Evolutionary conservation across 176 grass and related monocot species (phyloP).

Genomic region (Carex littledalei): DNA sequence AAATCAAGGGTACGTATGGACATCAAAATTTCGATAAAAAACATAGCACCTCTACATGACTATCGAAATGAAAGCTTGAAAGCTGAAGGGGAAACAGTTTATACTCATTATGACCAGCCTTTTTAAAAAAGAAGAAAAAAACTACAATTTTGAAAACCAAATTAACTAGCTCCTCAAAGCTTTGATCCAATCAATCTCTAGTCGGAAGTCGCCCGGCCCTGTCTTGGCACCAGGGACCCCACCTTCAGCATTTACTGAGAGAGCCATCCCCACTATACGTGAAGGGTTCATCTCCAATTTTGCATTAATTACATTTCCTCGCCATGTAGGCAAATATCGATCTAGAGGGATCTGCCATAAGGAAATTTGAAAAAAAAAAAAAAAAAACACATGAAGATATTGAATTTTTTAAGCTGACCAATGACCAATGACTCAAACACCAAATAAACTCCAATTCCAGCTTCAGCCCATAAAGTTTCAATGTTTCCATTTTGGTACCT

Average conservation of each 20-base stretch:
- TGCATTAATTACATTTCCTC: constrained; percentile 63
- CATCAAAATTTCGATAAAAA: neutral
- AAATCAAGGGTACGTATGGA: neutral
- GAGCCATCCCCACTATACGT: constrained; percentile 74
- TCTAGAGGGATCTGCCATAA: constrained; percentile 70
- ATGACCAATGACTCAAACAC: neutral
- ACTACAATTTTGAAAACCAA: neutral
- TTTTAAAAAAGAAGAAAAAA: neutral
- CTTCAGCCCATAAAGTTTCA: neutral
- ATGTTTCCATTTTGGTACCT: neutral
- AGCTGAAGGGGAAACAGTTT: neutral
- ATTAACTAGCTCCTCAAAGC: constrained; percentile 43
- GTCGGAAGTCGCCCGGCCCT: constrained; percentile 65
- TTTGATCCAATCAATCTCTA: constrained; percentile 94
- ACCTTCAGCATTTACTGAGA: constrained; percentile 76
- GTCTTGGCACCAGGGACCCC: constrained; percentile 71
- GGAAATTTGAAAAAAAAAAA: neutral
- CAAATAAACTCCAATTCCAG: neutral
- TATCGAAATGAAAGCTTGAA: neutral
- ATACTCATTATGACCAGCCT: neutral
- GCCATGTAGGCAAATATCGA: constrained; percentile 77
- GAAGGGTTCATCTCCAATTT: constrained; percentile 91
- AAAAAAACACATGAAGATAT: neutral
- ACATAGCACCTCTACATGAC: neutral
- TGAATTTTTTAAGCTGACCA: neutral